Conservation (phyloP, 2,329 filamentous ascomycete genomes). For the Aspergillus neotritici region DNA sequence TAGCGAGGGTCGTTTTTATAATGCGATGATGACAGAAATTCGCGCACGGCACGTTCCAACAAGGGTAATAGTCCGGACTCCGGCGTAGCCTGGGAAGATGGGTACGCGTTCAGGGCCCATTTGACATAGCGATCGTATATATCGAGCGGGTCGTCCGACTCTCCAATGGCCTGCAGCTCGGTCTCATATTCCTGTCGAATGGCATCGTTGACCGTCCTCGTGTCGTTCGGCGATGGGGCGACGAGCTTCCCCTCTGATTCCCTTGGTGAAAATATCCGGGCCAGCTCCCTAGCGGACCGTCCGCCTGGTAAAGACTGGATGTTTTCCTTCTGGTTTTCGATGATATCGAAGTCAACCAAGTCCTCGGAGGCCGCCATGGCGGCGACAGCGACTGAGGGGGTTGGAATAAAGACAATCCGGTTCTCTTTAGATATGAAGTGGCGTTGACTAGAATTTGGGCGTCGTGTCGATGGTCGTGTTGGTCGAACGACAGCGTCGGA, state of each 20-base stretch:
- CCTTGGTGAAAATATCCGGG: conserved; percentile 58
- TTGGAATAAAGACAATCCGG: background rate
- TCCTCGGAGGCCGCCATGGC: conserved; percentile 40
- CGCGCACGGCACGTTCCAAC: conserved; percentile 86
- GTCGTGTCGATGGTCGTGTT: conserved; percentile 1
- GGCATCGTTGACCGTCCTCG: conserved; percentile 69
- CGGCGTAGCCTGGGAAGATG: conserved; percentile 83
- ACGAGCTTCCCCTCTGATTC: conserved; percentile 47
- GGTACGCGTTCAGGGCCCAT: conserved; percentile 94
- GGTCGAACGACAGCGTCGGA: conserved; percentile 2
- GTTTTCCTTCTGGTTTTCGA: conserved; percentile 96
- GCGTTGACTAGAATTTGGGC: background rate
- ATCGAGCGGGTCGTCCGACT: conserved; percentile 92
- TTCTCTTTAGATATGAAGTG: background rate
- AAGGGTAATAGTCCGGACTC: conserved; percentile 85
- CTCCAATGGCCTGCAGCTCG: conserved; percentile 69
- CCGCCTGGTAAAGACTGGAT: conserved; percentile 88
- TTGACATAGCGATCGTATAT: conserved; percentile 94
- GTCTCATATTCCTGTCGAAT: conserved; percentile 79
- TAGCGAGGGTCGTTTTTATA: conserved; percentile 97
- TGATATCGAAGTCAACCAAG: conserved; percentile 69
- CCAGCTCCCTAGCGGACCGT: conserved; percentile 82
- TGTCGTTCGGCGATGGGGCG: conserved; percentile 64
- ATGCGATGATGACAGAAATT: conserved; percentile 75
- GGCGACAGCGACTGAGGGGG: conserved; percentile 44